Percentiles rank a stretch among this genome's conserved stretches.
Evolutionary conservation across 306 rosid species (phyloP).

Genomic region (Luffa acutangula): DNA sequence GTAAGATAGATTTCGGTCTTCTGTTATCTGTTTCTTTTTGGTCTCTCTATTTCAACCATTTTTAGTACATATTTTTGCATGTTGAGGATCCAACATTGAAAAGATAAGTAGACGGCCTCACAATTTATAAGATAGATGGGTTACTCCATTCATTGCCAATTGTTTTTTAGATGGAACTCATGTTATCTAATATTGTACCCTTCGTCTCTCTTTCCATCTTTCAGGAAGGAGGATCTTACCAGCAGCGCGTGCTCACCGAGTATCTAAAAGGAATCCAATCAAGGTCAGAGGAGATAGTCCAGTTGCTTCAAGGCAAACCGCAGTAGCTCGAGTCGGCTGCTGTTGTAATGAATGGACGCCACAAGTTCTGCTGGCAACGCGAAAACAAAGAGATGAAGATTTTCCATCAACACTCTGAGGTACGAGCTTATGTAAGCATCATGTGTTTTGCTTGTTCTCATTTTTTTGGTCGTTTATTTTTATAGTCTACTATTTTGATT

Average conservation of each 20-base stretch:
- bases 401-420: neutral
- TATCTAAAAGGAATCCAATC: conserved; percentile 77
- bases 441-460: neutral
- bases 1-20: conserved; percentile 33
- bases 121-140: too few relatives aligned
- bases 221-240: conserved; percentile 93
- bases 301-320: conserved; percentile 44
- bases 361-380: neutral
- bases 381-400: neutral
- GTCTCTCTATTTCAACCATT: conserved; percentile 8
- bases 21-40: neutral
- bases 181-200: neutral
- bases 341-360: neutral
- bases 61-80: neutral
- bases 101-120: too few relatives aligned
- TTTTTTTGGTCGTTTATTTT: neutral
- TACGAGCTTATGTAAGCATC: neutral
- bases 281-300: conserved; percentile 60
- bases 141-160: too few relatives aligned
- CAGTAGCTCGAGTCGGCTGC: conserved; percentile 6
- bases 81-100: too few relatives aligned
- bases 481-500: neutral
- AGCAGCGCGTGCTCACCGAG: conserved; percentile 66
- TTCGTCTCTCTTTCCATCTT: neutral
- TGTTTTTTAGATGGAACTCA: too few relatives aligned